Evolutionary conservation across 192 early-diverging fungal genomes (phyloP).

Genomic region (Pilobolus umbonatus): DNA sequence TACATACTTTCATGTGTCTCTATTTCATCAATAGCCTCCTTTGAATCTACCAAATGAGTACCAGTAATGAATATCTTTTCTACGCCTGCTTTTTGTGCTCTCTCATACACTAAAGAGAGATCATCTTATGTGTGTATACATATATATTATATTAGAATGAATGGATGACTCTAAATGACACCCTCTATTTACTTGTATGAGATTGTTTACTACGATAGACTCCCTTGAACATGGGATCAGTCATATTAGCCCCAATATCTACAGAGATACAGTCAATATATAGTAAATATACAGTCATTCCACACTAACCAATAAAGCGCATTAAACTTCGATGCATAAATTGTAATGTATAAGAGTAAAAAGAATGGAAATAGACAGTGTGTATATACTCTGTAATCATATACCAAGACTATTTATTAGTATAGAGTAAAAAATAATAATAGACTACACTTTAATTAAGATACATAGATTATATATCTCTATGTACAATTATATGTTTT

Average conservation of each 20-base stretch:
- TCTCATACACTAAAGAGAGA: conserved; percentile 54
- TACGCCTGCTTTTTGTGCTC: conserved; percentile 63
- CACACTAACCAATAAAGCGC: too few relatives aligned
- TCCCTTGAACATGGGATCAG: conserved; percentile 82
- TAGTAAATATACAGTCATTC: too few relatives aligned
- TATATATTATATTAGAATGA: neutral
- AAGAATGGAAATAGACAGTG: too few relatives aligned
- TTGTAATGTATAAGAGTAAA: too few relatives aligned
- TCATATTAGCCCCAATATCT: conserved; percentile 89
- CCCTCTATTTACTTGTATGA: conserved; percentile 49
- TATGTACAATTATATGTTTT: too few relatives aligned
- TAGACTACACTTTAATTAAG: too few relatives aligned
- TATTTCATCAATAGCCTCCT: conserved; percentile 56
- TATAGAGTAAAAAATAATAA: too few relatives aligned
- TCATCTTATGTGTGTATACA: conserved; percentile 47
- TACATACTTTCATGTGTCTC: neutral
- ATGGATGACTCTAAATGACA: neutral
- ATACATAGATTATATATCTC: too few relatives aligned
- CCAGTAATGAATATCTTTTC: conserved; percentile 82
- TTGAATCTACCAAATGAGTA: conserved; percentile 55
- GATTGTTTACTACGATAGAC: conserved; percentile 72
- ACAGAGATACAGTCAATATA: too few relatives aligned
- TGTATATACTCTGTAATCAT: too few relatives aligned
- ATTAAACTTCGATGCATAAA: too few relatives aligned
- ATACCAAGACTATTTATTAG: too few relatives aligned